phyloP scores from a whole-genome alignment of 2,329 filamentous ascomycete species.

The Claviceps quebecensis region DNA sequence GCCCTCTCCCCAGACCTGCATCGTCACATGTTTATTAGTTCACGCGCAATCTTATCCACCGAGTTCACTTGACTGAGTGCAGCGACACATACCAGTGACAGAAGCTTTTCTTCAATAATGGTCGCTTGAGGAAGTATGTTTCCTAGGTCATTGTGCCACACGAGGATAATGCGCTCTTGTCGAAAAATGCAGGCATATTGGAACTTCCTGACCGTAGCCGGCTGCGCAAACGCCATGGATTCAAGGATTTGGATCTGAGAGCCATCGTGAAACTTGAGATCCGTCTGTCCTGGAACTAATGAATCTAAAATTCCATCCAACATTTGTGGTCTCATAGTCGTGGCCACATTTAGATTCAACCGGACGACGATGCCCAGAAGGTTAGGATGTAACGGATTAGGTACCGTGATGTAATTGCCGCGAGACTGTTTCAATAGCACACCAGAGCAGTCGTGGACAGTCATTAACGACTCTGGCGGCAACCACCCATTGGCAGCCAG shows the following conservation, averaged over 20 bases:
- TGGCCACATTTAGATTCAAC: slow-evolving; percentile 30
- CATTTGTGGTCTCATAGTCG: slow-evolving; percentile 35
- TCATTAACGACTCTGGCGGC: slow-evolving; percentile 7
- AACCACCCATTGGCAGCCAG: slow-evolving; percentile 18
- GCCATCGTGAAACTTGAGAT: slow-evolving; percentile 26
- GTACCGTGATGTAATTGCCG: slow-evolving; percentile 27
- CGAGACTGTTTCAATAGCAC: slow-evolving; percentile 25
- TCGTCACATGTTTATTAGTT: not conserved
- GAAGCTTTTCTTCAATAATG: slow-evolving; percentile 18
- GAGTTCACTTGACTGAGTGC: not conserved
- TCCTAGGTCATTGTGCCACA: slow-evolving; percentile 28
- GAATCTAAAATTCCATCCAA: slow-evolving; percentile 29
- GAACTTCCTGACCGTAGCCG: slow-evolving; percentile 26
- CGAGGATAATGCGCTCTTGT: slow-evolving; percentile 25
- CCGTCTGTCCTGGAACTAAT: slow-evolving; percentile 24
- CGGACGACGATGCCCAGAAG: slow-evolving; percentile 28
- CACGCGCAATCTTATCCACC: no score
- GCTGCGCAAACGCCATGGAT: slow-evolving; percentile 23
- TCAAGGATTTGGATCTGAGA: slow-evolving; percentile 31
- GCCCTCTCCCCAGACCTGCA: slow-evolving; percentile 15
- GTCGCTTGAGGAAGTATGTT: slow-evolving; percentile 25
- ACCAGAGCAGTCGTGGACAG: slow-evolving; percentile 15
- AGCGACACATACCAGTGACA: slow-evolving; percentile 11
- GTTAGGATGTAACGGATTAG: slow-evolving; percentile 21
- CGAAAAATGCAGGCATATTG: slow-evolving; percentile 29